Base-by-base conservation (phyloP, 2,329 filamentous ascomycete genomes). In the Meredithiella fracta region DNA sequence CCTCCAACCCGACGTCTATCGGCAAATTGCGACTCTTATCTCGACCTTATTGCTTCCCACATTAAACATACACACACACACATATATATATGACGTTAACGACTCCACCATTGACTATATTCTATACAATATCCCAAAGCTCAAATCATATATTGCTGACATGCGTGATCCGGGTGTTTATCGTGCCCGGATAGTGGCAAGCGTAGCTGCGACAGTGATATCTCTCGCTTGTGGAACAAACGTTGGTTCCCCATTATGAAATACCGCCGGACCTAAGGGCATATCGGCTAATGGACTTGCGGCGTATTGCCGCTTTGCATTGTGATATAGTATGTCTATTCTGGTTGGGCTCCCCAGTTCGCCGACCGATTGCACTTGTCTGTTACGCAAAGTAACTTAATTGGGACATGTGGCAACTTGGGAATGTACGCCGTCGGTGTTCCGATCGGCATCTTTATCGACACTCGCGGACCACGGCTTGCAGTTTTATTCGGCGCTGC, bases 281-380 rank as follows among this genome's bases (percentile, higher is more conserved):
- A 44, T 44, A 17, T 15, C 7, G 8, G 15, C 23, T 29, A 31
- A 38, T n/a, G n/a, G 20, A 52, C 29, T 29, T 38, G n/a, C 17
- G 26, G 26, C 44, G 17, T 40, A 47, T 37, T 54, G 34, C 34
- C 29, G 38, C 47, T 53, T 37, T 11, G 5, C 29, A 34, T 34
- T 11, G 29, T 34, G 15, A 53, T 52, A 20, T 65, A 96, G 88
- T 97, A 98, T 79, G 91, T 90, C 65, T 98, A 96, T 70, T 96
- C 89, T 56, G 91, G 91, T 69, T 98, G 92, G 90, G 89, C 87
- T 14, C 92, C 92, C 20, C 90, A 96, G 69, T 96, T 96, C 66
- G 89, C 90, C 52, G 83, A 94, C 64, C 82, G 79, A 62, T 75
- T 98, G 63, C 82, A 85, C 66, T 79, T 97, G 59, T 89, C 89